These are phyloP conservation scores for Verticillium isaacii DNA, from an alignment of 2,329 filamentous ascomycete species.

Conservation along the genomic window DNA sequence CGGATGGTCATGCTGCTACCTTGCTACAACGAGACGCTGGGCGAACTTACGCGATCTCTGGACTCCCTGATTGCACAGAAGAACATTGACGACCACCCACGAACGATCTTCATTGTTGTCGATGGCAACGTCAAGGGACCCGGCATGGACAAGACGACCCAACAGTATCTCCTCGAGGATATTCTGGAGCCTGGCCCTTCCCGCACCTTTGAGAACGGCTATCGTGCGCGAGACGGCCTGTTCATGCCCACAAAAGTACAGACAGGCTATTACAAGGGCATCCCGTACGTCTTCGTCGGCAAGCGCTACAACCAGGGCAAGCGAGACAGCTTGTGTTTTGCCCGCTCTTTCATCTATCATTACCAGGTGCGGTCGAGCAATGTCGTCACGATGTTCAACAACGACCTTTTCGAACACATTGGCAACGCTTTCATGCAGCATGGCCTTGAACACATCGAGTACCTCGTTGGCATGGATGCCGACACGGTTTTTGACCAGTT, in stretches of 20 bases:
- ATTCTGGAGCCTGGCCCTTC: conserved; percentile 32
- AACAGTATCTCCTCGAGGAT: conserved; percentile 40
- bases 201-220: conserved; percentile 33
- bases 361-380: conserved; percentile 37
- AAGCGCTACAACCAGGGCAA: conserved; percentile 47
- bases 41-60: conserved; percentile 37
- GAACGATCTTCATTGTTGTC: conserved; percentile 41
- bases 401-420: conserved; percentile 35
- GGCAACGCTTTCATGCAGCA: conserved; percentile 30
- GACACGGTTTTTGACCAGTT: conserved; percentile 40
- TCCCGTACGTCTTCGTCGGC: conserved; percentile 42
- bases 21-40: conserved; percentile 43
- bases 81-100: conserved; percentile 33
- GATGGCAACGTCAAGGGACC: conserved; percentile 42
- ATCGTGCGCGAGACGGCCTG: conserved; percentile 39
- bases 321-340: conserved; percentile 43
- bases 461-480: conserved; percentile 42
- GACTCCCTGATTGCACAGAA: conserved; percentile 40
- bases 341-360: conserved; percentile 42
- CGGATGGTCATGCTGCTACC: conserved; percentile 40
- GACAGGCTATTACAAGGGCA: conserved; percentile 37
- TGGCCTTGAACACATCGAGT: conserved; percentile 33
- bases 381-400: conserved; percentile 40
- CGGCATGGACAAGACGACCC: conserved; percentile 42
- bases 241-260: conserved; percentile 41